Base-by-base conservation (phyloP, 192 early-diverging fungal species). In the Backusella tuberculispora region DNA sequence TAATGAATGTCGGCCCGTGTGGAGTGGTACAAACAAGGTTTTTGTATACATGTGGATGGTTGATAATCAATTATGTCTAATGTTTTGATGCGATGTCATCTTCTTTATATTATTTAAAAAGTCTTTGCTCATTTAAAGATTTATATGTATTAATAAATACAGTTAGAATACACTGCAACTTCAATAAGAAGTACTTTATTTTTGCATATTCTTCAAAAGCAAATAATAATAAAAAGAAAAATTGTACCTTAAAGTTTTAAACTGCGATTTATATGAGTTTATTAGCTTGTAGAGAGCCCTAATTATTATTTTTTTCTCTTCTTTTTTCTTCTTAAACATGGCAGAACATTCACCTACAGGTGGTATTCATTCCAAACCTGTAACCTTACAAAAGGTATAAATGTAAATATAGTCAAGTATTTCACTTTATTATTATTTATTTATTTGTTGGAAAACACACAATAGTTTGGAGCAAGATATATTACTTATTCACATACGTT, bases 401-500 rank as follows among this genome's bases (percentile, higher is more conserved):
- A 24, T 60, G 26, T 2, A 0, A 60, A 12, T 24, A 26, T 4
- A 60, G 26, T 4, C 19, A 60, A 26, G 1, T 3, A 26, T 10
- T 60, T 10, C 10, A 26, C n/a, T 60, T 60, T 60, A n/a, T 26
- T 12, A 26, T 60, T 60, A 10, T 34, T 34, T 34, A 34, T 34
- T 34, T 34, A 34, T 34, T 34, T 34, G 2, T 34, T 34, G 2
- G 29, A 0, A 60, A 13, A 26, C 26, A 60, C 53, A 24, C 19
- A 24, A 10, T 21, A 75, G 74, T 21, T 75, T 44, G 66, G 21
- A 41, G 66, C 74, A 2, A 75, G 67, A 69, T 68, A 69, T 17
- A 38, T 75, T 13, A 34, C 74, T 8, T 75, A 75, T 42, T 65
- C 74, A 67, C 74, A 75, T 37, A 75, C 74, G 7, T 48, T 75